A percentile compares a stretch with the other conserved stretches of the same genome.
These are phyloP conservation scores for Candida schatavii DNA, from an alignment of 805 yeast species.

Conservation along the genomic window DNA sequence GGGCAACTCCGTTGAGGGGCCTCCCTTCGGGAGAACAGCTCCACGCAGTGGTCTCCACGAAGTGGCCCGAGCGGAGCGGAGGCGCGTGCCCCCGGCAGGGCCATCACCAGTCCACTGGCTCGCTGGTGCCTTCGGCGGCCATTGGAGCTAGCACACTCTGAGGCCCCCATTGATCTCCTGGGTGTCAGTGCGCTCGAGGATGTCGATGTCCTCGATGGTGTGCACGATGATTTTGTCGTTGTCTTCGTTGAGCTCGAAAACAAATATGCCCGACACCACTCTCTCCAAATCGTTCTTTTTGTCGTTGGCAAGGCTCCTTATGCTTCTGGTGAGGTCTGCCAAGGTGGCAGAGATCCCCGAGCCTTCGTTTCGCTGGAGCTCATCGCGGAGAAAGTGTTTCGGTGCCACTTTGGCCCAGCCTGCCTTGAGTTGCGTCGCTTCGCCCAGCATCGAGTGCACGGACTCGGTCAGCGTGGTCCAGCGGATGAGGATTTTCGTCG, in stretches of 20 bases:
- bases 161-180: slow-evolving; percentile 20
- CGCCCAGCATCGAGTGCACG: background rate
- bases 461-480: slow-evolving; percentile 54
- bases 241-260: slow-evolving; percentile 60
- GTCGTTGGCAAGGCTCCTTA: slow-evolving; percentile 2
- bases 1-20: no score
- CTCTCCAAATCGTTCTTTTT: slow-evolving; percentile 34
- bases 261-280: slow-evolving; percentile 53
- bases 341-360: background rate
- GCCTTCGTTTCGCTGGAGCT: background rate
- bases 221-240: slow-evolving; percentile 58
- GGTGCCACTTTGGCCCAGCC: slow-evolving; percentile 5
- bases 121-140: background rate
- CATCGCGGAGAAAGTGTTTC: background rate
- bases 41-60: slow-evolving; percentile 6
- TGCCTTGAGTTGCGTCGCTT: slow-evolving; percentile 33
- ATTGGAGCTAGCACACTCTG: slow-evolving; percentile 21
- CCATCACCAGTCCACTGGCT: no score
- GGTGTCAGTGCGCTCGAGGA: slow-evolving; percentile 43
- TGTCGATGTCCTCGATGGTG: slow-evolving; percentile 64
- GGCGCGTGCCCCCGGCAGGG: no score
- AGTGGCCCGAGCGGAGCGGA: background rate
- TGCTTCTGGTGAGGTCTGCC: slow-evolving; percentile 1
- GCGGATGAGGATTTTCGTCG: slow-evolving; percentile 51
- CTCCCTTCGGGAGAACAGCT: no score